phyloP scores from a whole-genome alignment of 371 early-diverging fungal genomes.

The Actinomortierella wolfii region DNA sequence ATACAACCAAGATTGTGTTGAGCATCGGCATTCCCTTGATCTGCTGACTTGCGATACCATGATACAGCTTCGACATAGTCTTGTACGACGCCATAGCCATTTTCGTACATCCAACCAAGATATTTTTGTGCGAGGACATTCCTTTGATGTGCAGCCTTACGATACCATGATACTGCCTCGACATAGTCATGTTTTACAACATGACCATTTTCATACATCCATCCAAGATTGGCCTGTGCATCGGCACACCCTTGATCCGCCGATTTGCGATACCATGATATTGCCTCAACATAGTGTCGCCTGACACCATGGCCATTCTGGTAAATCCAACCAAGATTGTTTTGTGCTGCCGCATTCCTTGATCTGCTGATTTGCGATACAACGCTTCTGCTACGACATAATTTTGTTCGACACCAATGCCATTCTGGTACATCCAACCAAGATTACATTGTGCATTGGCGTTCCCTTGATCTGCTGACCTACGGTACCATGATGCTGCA shows the following conservation, averaged over 20 bases:
- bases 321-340: too few species aligned
- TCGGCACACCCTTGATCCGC: conserved; percentile 79
- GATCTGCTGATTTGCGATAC: too few species aligned
- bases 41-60: conserved; percentile 77
- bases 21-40: conserved; percentile 79
- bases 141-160: conserved; percentile 69
- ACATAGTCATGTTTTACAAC: conserved; percentile 63
- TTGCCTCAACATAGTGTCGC: conserved; percentile 66
- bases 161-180: conserved; percentile 83
- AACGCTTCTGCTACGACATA: conserved; percentile 62
- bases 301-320: conserved; percentile 83
- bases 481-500: too few species aligned
- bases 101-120: conserved; percentile 80
- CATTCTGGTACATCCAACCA: conserved; percentile 87
- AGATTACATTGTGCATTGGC: too few species aligned
- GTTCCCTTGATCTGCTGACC: too few species aligned
- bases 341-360: too few species aligned
- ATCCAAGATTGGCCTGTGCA: conserved; percentile 80
- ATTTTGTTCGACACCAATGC: conserved; percentile 64
- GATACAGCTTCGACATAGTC: conserved; percentile 58
- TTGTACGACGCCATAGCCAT: conserved; percentile 77
- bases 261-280: conserved; percentile 72
- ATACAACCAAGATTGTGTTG: conserved; percentile 84
- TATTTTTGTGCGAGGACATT: conserved; percentile 59
- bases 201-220: conserved; percentile 80